Conservation (phyloP, 495 filamentous ascomycete genomes). For the Penicillium angulare region DNA sequence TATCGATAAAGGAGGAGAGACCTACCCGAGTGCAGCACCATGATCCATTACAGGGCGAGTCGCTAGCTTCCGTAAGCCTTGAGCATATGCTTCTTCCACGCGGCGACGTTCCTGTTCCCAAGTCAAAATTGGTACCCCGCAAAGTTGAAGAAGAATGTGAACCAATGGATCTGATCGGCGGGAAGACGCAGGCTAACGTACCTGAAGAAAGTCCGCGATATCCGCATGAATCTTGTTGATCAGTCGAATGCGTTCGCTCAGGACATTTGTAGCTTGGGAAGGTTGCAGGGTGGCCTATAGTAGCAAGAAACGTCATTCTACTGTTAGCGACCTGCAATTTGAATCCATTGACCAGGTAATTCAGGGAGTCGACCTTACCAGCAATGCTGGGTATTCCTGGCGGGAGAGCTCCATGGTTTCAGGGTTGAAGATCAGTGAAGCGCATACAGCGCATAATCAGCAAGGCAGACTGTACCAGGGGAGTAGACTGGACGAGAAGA, state of each 20-base stretch:
- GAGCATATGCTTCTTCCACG: conserved; percentile 87
- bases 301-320: no score
- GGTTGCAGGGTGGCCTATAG: conserved; percentile 80
- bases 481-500: conserved; percentile 2
- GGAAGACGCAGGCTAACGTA: conserved; percentile 38
- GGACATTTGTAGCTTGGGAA: conserved; percentile 74
- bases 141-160: conserved; percentile 9
- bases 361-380: conserved; percentile 61
- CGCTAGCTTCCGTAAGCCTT: conserved; percentile 77
- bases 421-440: conserved; percentile 30
- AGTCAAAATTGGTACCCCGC: conserved; percentile 11
- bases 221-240: conserved; percentile 85
- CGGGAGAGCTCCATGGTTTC: conserved; percentile 74
- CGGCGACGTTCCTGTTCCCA: conserved; percentile 77
- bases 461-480: conserved; percentile 3
- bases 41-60: conserved; percentile 66
- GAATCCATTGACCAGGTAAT: no score
- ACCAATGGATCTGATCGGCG: conserved; percentile 7
- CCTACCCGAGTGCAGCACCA: conserved; percentile 81
- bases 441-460: conserved; percentile 42
- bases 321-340: no score
- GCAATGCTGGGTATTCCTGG: conserved; percentile 91
- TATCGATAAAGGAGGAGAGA: neutral
- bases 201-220: conserved; percentile 96
- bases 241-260: conserved; percentile 85